phyloP scores from a whole-genome alignment of 1,139 yeast species.

The Scheffersomyces insectosa region DNA sequence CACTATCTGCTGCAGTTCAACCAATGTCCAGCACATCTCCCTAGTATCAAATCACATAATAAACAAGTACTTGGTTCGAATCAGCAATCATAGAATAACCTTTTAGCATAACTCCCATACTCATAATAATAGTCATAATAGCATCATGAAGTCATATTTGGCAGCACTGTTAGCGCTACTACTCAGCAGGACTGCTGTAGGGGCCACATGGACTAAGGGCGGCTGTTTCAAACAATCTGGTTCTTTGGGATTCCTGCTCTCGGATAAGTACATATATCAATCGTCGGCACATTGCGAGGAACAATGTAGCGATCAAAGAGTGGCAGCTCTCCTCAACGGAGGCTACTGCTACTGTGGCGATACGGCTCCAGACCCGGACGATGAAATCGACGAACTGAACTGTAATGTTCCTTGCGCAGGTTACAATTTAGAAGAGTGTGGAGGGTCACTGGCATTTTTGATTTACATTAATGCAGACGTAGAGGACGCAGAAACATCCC shows the following conservation, averaged over 20 bases:
- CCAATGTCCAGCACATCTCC: no score
- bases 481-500: slow-evolving; percentile 14
- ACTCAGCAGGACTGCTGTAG: slow-evolving; percentile 8
- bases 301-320: slow-evolving; percentile 43
- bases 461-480: slow-evolving; percentile 45
- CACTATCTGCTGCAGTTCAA: no score
- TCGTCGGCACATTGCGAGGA: slow-evolving; percentile 52
- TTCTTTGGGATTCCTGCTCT: slow-evolving; percentile 22
- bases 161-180: no score
- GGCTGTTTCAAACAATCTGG: slow-evolving; percentile 37
- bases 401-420: slow-evolving; percentile 60
- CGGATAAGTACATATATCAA: slow-evolving; percentile 45
- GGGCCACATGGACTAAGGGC: slow-evolving; percentile 22
- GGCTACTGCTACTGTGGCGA: slow-evolving; percentile 64
- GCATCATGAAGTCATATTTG: no score
- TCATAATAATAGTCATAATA: no score
- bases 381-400: slow-evolving; percentile 28
- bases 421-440: slow-evolving; percentile 59
- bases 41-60: no score
- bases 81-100: no score
- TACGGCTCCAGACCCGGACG: slow-evolving; percentile 33
- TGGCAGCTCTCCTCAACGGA: slow-evolving; percentile 59
- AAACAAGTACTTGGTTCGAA: no score
- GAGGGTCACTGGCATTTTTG: slow-evolving; percentile 54
- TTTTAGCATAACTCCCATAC: no score